Evolutionary conservation across 2,329 filamentous ascomycete genomes (phyloP).

Genomic region (Penicillium sp.): DNA sequence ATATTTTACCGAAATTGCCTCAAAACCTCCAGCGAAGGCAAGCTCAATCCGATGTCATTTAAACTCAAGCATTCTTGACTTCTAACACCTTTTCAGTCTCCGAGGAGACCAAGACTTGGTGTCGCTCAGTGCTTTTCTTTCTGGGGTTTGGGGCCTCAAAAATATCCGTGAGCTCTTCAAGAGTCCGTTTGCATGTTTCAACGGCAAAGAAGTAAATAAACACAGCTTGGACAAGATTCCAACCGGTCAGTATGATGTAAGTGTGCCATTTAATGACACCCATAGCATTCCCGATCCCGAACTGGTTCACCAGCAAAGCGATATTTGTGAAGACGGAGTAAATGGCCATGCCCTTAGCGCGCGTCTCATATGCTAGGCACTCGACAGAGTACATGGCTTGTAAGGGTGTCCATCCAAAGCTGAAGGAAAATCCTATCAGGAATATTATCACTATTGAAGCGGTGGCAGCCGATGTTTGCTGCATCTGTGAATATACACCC

Average conservation of each 20-base stretch:
- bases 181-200: constrained; percentile 36
- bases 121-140: neutral
- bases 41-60: too few species aligned
- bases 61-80: neutral
- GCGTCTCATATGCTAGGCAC: constrained; percentile 58
- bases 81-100: neutral
- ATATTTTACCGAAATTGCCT: too few species aligned
- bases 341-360: constrained; percentile 62
- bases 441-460: constrained; percentile 55
- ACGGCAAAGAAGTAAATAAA: constrained; percentile 40
- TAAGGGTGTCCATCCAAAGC: constrained; percentile 52
- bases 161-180: constrained; percentile 32
- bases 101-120: neutral
- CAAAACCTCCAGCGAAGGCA: too few species aligned
- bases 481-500: constrained; percentile 26
- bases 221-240: constrained; percentile 33
- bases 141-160: neutral
- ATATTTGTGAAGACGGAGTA: constrained; percentile 50
- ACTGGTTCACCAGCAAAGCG: constrained; percentile 53
- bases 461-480: constrained; percentile 43
- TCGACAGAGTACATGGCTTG: constrained; percentile 59
- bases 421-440: constrained; percentile 55
- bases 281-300: constrained; percentile 53
- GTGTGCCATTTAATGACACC: constrained; percentile 58
- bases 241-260: constrained; percentile 55